phyloP scores from a whole-genome alignment of 345 rosid genomes.

The Aethionema arabicum region DNA sequence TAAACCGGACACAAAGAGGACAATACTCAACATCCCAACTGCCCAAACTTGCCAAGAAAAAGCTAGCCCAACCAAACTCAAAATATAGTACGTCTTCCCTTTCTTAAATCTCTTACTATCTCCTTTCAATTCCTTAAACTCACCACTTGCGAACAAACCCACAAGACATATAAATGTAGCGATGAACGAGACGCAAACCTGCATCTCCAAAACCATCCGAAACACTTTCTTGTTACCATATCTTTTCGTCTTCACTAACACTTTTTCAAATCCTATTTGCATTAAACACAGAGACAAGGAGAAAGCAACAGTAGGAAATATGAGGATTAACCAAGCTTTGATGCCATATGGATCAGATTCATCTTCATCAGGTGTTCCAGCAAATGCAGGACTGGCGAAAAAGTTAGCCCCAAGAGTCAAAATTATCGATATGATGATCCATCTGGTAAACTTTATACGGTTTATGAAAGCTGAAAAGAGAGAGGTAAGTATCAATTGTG shows the following conservation, averaged over 20 bases:
- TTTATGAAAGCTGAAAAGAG: slow-evolving; percentile 50
- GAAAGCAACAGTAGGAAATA: slow-evolving; percentile 36
- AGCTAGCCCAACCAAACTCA: slow-evolving; percentile 30
- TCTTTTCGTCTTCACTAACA: slow-evolving; percentile 28
- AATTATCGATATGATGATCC: slow-evolving; percentile 43
- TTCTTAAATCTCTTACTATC: slow-evolving; percentile 33
- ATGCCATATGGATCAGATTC: slow-evolving; percentile 24
- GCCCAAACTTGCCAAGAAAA: slow-evolving; percentile 38
- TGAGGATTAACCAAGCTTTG: slow-evolving; percentile 34
- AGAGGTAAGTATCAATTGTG: slow-evolving; percentile 49
- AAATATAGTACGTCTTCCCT: slow-evolving; percentile 30
- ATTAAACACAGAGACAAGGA: slow-evolving; percentile 33
- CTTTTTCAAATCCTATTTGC: slow-evolving; percentile 35
- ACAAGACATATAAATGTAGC: slow-evolving; percentile 27
- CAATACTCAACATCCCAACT: slow-evolving; percentile 33
- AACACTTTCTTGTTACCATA: slow-evolving; percentile 33
- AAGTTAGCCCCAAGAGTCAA: slow-evolving; percentile 27
- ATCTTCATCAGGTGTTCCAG: slow-evolving; percentile 32
- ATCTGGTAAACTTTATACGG: slow-evolving; percentile 45
- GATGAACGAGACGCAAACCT: slow-evolving; percentile 31
- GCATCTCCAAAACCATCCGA: slow-evolving; percentile 38
- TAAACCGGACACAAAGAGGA: slow-evolving; percentile 30
- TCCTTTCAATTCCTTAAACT: slow-evolving; percentile 33
- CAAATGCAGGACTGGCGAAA: slow-evolving; percentile 27
- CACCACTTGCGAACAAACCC: slow-evolving; percentile 35